Evolutionary conservation across 306 rosid species (phyloP).

Genomic region (Castanea crenata): DNA sequence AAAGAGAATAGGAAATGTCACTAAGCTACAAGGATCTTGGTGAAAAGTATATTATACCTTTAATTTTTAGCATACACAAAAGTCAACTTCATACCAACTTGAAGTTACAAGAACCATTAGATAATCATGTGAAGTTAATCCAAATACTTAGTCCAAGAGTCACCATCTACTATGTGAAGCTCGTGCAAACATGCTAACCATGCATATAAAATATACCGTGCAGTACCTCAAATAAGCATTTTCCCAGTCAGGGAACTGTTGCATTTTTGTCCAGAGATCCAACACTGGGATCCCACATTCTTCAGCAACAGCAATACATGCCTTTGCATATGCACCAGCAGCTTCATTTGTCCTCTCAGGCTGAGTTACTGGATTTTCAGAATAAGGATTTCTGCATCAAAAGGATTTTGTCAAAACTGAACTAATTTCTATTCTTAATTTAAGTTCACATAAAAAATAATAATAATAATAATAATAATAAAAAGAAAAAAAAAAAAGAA

Average conservation of each 20-base stretch:
- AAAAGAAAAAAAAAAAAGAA: no score
- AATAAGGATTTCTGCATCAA: slow-evolving; percentile 50
- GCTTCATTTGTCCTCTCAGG: slow-evolving; percentile 90
- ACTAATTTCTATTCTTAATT: background rate
- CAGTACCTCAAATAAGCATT: slow-evolving; percentile 52
- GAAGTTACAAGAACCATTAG: background rate
- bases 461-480: no score
- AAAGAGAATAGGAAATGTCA: no score
- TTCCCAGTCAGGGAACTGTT: slow-evolving; percentile 56
- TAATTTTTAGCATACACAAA: background rate
- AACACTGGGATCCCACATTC: slow-evolving; percentile 56
- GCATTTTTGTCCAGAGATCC: slow-evolving; percentile 88
- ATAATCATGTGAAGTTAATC: background rate
- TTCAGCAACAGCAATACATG: slow-evolving; percentile 58
- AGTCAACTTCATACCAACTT: background rate
- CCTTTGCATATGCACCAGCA: slow-evolving; percentile 73
- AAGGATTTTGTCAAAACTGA: background rate
- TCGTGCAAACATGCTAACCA: background rate
- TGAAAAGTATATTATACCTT: no score
- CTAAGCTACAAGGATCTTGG: no score
- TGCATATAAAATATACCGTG: background rate
- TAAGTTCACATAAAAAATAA: background rate
- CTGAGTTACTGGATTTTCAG: slow-evolving; percentile 51
- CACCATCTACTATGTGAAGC: background rate
- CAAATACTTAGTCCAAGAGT: background rate